Evolutionary conservation across 108 stramenopile species (phyloP), one percentile per base, ranked within the genome.

Genomic region (Conticribra guillardii): DNA sequence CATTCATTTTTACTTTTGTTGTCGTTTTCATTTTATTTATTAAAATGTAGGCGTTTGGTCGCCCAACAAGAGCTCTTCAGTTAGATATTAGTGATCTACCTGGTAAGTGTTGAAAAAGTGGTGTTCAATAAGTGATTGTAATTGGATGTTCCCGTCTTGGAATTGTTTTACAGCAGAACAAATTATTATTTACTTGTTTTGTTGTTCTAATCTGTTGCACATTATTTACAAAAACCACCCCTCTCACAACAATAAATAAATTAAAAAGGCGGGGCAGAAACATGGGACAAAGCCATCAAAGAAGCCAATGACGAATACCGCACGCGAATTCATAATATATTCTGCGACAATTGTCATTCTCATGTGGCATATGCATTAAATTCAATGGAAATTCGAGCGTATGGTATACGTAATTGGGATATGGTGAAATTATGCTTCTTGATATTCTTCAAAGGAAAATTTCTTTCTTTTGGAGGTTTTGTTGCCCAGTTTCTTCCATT

Each of bases 331-430:
- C 99, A 99, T 76, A 99, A 99, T 72, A 80, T 98, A 9, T 96
- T 83, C 56, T 97, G 97, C 70, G 97, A 99, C 76, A 98, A 98
- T 73, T 99, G 99, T 58, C 99, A 99, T 69, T 95, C 93, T 22
- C 99, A 99, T 63, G 98, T 98, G 3, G 97, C 96, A 15, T 77
- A 76, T 57, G 96, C 97, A 0, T 66, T 98, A 65, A 95, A 94
- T 71, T 58, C 74, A 27, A 95, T 98, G 89, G 70, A 74, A 4
- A 66, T 95, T 41, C 46, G 48, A 19, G 73, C 77, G 16, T 81
- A 82, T 51, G 95, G 94, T 0, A 67, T 81, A 15, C 54, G 64
- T 7, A 76, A 82, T 26, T 99, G 96, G 96, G 87, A 98, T 69
- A 99, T 99, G 99, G 93, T 98, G 55, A 86, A 85, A 54, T 66